Conservation (phyloP, 257 asterid genomes). For the Fraxinus excelsior region DNA sequence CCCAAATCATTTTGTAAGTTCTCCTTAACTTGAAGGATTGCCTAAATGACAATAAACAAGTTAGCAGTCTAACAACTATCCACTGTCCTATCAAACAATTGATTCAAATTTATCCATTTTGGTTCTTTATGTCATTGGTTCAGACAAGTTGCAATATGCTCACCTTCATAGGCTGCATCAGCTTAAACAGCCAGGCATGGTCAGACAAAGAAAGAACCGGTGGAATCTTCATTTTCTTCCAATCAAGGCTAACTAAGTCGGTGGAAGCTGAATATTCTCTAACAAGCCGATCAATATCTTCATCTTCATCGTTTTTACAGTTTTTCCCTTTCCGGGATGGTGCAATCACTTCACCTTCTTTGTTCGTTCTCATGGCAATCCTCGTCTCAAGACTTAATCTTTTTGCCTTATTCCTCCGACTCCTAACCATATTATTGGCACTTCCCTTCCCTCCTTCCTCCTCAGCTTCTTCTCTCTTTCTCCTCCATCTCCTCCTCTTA, state of each 20-base stretch:
- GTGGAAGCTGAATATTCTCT: slow-evolving; percentile 66
- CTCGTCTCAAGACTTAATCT: slow-evolving; percentile 80
- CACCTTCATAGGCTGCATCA: slow-evolving; percentile 93
- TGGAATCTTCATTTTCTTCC: slow-evolving; percentile 91
- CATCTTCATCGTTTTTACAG: slow-evolving; percentile 42
- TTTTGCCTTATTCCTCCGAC: slow-evolving; percentile 45
- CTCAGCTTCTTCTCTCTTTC: slow-evolving; percentile 48
- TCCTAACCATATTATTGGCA: slow-evolving; percentile 45
- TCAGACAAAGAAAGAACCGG: slow-evolving; percentile 80
- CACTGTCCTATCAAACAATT: neutral
- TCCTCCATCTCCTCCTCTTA: slow-evolving; percentile 45
- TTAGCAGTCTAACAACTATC: neutral
- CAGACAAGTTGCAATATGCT: slow-evolving; percentile 1
- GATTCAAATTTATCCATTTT: neutral
- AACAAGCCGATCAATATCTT: slow-evolving; percentile 61
- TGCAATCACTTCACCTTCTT: slow-evolving; percentile 41
- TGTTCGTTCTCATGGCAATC: slow-evolving; percentile 51
- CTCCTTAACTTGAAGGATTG: slow-evolving; percentile 64
- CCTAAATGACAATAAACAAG: slow-evolving; percentile 42
- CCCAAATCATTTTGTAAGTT: slow-evolving; percentile 57
- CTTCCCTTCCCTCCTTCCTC: slow-evolving; percentile 34
- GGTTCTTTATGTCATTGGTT: neutral
- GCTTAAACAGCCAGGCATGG: slow-evolving; percentile 75
- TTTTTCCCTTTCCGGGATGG: slow-evolving; percentile 31
- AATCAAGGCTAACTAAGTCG: slow-evolving; percentile 61